Evolutionary conservation across 306 rosid species (phyloP).

Genomic region (Arachis stenosperma): DNA sequence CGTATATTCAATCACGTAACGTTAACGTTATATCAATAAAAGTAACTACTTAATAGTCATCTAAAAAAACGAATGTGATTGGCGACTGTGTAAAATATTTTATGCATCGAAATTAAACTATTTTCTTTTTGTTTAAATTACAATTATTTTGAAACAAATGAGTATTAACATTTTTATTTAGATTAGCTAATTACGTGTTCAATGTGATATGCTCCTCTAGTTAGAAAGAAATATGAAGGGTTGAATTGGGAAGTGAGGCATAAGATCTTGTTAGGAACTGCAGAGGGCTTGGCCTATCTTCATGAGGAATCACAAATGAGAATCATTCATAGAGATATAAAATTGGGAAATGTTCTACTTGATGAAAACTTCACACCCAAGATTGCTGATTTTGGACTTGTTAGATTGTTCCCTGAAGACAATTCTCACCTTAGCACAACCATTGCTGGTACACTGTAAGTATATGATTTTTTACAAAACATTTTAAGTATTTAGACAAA

Average conservation of each 20-base stretch:
- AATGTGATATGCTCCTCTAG: constrained; percentile 22
- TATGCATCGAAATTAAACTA: too few species aligned
- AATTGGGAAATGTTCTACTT: constrained; percentile 40
- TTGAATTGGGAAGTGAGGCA: constrained; percentile 41
- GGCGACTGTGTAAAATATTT: too few species aligned
- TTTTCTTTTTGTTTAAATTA: too few species aligned
- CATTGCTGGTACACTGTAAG: constrained; percentile 42
- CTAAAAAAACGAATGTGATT: too few species aligned
- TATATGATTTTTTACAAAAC: not conserved
- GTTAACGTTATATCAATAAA: too few species aligned
- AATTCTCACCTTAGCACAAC: constrained; percentile 42
- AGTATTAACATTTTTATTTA: not conserved
- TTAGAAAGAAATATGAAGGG: constrained; percentile 13
- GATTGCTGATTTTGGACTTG: constrained; percentile 47
- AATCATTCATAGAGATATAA: constrained; percentile 45
- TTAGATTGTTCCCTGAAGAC: constrained; percentile 43
- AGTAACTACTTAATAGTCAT: too few species aligned
- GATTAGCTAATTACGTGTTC: not conserved
- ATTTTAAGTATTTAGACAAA: not conserved
- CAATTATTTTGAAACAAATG: too few species aligned
- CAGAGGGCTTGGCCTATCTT: constrained; percentile 43
- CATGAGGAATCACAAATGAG: constrained; percentile 40
- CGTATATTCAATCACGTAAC: too few species aligned
- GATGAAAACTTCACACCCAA: constrained; percentile 39
- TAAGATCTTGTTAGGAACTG: constrained; percentile 32